Base-by-base conservation (phyloP, 257 asterid species). In the Parsonsia alboflavescens region DNA sequence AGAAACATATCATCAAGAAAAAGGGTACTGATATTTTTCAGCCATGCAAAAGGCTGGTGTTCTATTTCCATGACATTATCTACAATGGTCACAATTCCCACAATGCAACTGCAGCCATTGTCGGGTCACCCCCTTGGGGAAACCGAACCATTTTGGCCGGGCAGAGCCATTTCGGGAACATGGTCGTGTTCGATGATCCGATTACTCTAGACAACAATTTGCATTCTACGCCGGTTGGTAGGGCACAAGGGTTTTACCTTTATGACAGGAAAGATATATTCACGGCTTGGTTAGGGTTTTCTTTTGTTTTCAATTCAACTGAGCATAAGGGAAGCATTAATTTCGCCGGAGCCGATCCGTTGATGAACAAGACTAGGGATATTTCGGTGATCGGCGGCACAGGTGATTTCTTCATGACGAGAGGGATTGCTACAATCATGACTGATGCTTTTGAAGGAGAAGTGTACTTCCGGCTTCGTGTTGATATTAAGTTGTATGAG, bases 221-320 rank as follows among this genome's bases (percentile, higher is more conserved):
- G 11, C 85, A 80, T 48, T 84, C 90, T 1, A 39, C 72, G 0
- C 80, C 86, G 1, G 86, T 86, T 10, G 91, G 86, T 9, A 77
- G 87, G 11, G 91, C 91, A 6, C 89, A 86, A 64, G 91, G 91
- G 33, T 72, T 86, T 45, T 86, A 86, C n/a, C 28, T 86, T n/a
- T 86, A 86, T 30, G 84, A 82, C 7, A 72, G 63, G 56, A 84
- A 82, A 64, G 58, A 54, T 1, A 50, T 57, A n/a, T 86, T 73
- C 75, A 79, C 84, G 10, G 74, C 88, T 10, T 86, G 90, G 90
- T 67, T 84, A 5, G 90, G 84, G 2, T 86, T 84, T 33, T 75
- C 89, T 0, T 82, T 81, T 30, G 82, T 80, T 54, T 78, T 84
- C 12, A 84, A 84, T 58, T 76, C 86, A 4, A 80, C 80, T 16